phyloP scores from a whole-genome alignment of 2,329 filamentous ascomycete species.

The Metarhizium rileyi region DNA sequence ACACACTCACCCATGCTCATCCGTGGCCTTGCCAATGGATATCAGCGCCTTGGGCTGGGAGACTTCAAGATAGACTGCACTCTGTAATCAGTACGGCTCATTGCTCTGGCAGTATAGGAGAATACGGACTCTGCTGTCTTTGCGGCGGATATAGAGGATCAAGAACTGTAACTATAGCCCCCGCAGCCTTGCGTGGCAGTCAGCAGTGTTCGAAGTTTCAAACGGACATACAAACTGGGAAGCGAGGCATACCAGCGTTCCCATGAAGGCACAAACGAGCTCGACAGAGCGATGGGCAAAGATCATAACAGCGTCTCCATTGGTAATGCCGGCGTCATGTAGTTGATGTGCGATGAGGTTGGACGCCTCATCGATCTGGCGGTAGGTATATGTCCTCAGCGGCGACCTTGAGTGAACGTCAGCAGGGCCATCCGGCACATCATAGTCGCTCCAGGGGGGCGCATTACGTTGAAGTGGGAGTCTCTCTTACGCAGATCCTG shows the following conservation, averaged over 20 bases:
- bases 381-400: no score
- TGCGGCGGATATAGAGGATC: constrained; percentile 47
- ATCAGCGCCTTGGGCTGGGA: constrained; percentile 59
- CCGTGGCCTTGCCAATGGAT: constrained; percentile 60
- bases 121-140: constrained; percentile 15
- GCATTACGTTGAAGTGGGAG: constrained; percentile 17
- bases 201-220: no score
- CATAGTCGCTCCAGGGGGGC: constrained; percentile 57
- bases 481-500: constrained; percentile 39
- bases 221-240: no score
- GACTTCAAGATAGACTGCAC: constrained; percentile 62
- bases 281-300: constrained; percentile 72
- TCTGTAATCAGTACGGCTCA: background rate
- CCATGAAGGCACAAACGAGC: constrained; percentile 64
- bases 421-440: no score
- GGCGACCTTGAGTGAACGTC: no score
- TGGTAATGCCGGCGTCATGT: constrained; percentile 58
- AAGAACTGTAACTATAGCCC: constrained; percentile 55
- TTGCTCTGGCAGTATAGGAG: background rate
- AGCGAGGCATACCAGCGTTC: constrained; percentile 45
- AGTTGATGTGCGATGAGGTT: constrained; percentile 75
- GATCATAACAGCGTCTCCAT: constrained; percentile 89
- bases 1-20: constrained; percentile 17
- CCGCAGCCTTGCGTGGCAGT: no score
- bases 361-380: constrained; percentile 75